A percentile compares a stretch with the other conserved stretches of the same genome.
These are phyloP conservation scores for Leccinum solheimii DNA, from an alignment of 1,284 basidiomycete species.

Conservation along the genomic window DNA sequence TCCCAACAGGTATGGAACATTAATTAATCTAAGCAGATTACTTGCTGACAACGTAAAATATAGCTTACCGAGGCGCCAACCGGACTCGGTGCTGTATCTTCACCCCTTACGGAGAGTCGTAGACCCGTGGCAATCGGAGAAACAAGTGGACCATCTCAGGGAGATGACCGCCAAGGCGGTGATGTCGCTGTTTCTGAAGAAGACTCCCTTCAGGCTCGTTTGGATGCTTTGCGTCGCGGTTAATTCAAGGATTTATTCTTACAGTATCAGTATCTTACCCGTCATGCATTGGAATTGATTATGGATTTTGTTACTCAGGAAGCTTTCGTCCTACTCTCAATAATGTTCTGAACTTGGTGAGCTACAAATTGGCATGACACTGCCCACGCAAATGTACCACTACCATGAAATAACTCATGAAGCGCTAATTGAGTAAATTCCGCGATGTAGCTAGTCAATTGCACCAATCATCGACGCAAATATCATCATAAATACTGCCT, in stretches of 20 bases:
- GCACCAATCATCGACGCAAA: not conserved
- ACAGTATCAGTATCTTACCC: conserved; percentile 7
- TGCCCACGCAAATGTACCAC: not conserved
- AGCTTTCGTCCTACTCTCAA: not conserved
- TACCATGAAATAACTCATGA: not conserved
- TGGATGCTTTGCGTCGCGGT: conserved; percentile 77
- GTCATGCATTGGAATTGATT: conserved; percentile 4
- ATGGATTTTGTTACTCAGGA: conserved; percentile 3
- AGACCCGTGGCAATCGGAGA: conserved; percentile 83
- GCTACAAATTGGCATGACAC: not conserved
- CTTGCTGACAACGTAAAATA: conserved; percentile 13
- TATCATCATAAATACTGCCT: not conserved
- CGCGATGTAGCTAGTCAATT: not conserved
- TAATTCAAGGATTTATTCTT: conserved; percentile 29
- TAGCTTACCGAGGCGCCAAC: conserved; percentile 86
- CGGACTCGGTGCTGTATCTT: conserved; percentile 57
- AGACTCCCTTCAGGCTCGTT: conserved; percentile 83
- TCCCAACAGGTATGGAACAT: conserved; percentile 77
- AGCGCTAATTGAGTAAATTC: not conserved
- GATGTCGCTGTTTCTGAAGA: conserved; percentile 67
- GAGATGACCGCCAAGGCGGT: conserved; percentile 36
- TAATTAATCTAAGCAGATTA: conserved; percentile 3
- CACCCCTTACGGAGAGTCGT: conserved; percentile 63
- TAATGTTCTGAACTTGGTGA: not conserved
- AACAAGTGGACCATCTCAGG: conserved; percentile 43